phyloP scores from a whole-genome alignment of 2,329 filamentous ascomycete genomes.

The Colletotrichum nymphaeae region DNA sequence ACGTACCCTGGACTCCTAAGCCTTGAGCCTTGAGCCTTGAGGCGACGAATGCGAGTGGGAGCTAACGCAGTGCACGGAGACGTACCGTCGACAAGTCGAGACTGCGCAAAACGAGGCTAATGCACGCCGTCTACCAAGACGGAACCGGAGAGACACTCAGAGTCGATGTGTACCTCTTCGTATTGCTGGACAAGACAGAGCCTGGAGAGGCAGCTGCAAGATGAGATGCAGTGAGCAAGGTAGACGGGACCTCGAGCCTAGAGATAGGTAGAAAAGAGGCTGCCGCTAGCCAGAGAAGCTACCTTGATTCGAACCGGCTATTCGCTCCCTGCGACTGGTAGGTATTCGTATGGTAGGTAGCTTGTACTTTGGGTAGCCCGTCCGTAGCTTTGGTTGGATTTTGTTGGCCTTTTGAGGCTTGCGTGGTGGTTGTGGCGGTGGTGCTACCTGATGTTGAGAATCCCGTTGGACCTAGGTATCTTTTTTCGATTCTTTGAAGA shows the following conservation, averaged over 20 bases:
- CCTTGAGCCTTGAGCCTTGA: neutral
- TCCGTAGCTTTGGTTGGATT: neutral
- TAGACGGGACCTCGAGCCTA: neutral
- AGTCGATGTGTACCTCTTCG: neutral
- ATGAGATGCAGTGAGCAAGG: neutral
- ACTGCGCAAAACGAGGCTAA: slow-evolving; percentile 3
- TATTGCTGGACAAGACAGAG: neutral
- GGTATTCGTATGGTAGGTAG: neutral
- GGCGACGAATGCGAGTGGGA: slow-evolving; percentile 24
- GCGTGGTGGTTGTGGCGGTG: neutral
- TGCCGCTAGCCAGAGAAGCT: neutral
- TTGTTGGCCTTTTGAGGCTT: slow-evolving; percentile 11
- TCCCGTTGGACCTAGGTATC: neutral
- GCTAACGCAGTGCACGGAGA: slow-evolving; percentile 6
- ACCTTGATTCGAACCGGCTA: slow-evolving; percentile 23
- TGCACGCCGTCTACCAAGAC: slow-evolving; percentile 26
- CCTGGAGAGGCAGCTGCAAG: neutral
- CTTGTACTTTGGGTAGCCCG: neutral
- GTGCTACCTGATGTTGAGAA: neutral
- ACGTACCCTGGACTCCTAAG: slow-evolving; percentile 1
- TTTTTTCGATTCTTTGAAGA: neutral
- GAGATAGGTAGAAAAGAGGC: neutral
- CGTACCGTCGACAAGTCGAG: neutral
- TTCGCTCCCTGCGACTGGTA: neutral
- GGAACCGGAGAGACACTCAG: slow-evolving; percentile 14